phyloP scores from a whole-genome alignment of 441 rosid species.

The Pelargonium cotyledonis region DNA sequence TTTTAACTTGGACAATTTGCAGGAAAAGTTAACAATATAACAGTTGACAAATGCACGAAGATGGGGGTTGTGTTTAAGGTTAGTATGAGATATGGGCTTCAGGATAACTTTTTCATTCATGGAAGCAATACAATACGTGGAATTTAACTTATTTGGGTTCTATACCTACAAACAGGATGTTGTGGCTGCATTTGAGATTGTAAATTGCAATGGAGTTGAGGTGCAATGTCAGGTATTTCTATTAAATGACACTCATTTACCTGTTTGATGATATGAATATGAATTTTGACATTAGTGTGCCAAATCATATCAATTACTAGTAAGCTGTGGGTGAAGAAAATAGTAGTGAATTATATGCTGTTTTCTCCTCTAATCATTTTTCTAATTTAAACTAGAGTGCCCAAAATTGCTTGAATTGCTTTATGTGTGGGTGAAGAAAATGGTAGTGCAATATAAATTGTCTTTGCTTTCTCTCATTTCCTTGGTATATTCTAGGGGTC shows the following conservation, averaged over 20 bases:
- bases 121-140: constrained; percentile 2
- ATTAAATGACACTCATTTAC: not conserved
- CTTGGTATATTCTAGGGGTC: constrained; percentile 55
- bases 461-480: not conserved
- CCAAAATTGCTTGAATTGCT: too few relatives aligned
- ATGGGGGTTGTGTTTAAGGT: constrained; percentile 84
- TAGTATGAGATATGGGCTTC: constrained; percentile 27
- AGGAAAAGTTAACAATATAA: constrained; percentile 97
- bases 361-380: too few relatives aligned
- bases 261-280: not conserved
- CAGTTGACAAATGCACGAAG: constrained; percentile 89
- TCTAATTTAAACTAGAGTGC: too few relatives aligned
- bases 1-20: constrained; percentile 28
- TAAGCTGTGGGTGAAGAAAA: not conserved
- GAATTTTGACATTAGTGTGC: not conserved
- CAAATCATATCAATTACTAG: not conserved
- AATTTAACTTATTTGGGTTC: constrained; percentile 14
- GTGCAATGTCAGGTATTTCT: constrained; percentile 87
- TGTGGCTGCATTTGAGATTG: constrained; percentile 95
- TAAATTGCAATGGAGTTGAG: constrained; percentile 83
- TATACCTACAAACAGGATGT: constrained; percentile 56
- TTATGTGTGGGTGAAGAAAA: too few relatives aligned
- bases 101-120: not conserved
- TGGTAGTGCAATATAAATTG: too few relatives aligned
- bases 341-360: not conserved